Evolutionary conservation across 495 filamentous ascomycete species (phyloP), one percentile per base, ranked within the genome.

Genomic region (Staphylotrichum tortipilum): DNA sequence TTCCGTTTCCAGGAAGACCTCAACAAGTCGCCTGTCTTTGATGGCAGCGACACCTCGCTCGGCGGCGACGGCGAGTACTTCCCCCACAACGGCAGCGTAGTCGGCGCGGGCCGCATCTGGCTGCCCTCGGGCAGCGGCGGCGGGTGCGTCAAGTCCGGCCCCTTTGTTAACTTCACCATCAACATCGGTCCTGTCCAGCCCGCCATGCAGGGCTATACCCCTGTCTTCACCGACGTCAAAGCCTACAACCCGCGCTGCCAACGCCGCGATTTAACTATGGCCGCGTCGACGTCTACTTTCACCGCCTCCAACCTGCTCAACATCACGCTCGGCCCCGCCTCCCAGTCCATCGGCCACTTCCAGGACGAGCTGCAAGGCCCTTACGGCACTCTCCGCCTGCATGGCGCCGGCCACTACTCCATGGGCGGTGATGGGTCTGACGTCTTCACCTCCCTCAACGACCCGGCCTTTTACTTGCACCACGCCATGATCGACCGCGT

Each of bases 141-240:
- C 23, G 39, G 39, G 2, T 42, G 39, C 22, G 39, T 42, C 1
- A 42, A 28, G 14, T 42, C 39, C 2, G 39, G 39, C 2, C 39
- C 39, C 23, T 42, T 42, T 42, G 39, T 42, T 23, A 10, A 15
- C 14, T 42, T 17, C n/a, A 42, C 39, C 9, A 42, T 42, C 39
- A 42, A 42, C 39, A 42, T 42, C 39, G 39, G 39, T 8, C 39
- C 39, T 1, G 39, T 42, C 39, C 39, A 42, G 39, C 39, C 39
- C 3, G 39, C 39, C 39, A 42, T 42, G 39, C 39, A 42, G 23
- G 39, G 39, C n/a, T 42, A 42, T 23, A 42, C 23, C 23, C 39
- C 39, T 23, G 23, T 42, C 39, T 28, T 15, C 23, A 28, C 39
- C 23, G 39, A 42, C 22, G 39, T 42, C 22, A 42, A 42, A 23